Conservation (phyloP, 805 yeast genomes). For the Yarrowia deformans region DNA sequence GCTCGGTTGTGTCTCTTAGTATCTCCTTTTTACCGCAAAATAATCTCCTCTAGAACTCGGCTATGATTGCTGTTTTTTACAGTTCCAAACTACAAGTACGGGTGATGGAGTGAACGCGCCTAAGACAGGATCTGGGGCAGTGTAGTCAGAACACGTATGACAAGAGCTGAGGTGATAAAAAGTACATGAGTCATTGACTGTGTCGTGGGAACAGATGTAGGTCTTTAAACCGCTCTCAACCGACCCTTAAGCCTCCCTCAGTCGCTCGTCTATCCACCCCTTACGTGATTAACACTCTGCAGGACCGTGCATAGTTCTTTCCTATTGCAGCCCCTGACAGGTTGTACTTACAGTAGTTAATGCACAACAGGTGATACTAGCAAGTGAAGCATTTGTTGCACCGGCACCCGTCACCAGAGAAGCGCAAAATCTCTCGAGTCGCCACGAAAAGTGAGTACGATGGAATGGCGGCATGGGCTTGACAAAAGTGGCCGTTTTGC, state of each 20-base stretch:
- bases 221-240: no score
- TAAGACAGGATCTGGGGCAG: conserved; percentile 1
- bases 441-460: conserved; percentile 20
- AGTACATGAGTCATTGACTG: no score
- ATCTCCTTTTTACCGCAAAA: no score
- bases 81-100: not conserved
- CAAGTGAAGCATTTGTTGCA: conserved; percentile 9
- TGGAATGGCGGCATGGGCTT: no score
- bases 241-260: no score
- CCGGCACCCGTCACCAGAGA: not conserved
- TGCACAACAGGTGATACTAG: conserved; percentile 15
- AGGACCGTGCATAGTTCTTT: conserved; percentile 18
- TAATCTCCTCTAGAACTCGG: no score
- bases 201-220: no score
- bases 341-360: not conserved
- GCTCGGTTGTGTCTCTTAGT: no score
- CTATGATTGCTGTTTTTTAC: conserved; percentile 12
- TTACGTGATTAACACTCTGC: not conserved
- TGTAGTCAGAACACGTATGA: no score
- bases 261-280: not conserved
- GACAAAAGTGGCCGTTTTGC: no score
- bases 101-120: conserved; percentile 1
- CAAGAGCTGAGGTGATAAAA: no score
- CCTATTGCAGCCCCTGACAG: conserved; percentile 30
- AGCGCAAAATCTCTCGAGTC: conserved; percentile 5